Evolutionary conservation across 495 filamentous ascomycete genomes (phyloP).

Genomic region (Penicillium macrosclerotiorum): DNA sequence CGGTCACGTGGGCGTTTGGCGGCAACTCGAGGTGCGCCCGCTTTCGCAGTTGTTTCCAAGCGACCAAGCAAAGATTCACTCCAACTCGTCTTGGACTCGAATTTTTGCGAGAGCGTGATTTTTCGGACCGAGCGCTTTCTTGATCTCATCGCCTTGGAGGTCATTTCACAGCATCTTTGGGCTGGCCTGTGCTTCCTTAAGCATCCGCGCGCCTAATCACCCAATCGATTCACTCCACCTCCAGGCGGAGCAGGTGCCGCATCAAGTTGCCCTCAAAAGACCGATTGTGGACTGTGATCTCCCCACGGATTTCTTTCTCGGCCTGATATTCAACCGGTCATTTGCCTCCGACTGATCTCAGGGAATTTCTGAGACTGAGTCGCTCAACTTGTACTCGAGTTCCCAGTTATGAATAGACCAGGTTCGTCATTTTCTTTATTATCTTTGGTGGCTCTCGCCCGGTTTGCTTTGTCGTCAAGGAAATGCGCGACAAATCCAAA

Average conservation of each 20-base stretch:
- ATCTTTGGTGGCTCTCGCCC: conserved; percentile 7
- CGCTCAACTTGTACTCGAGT: conserved; percentile 1
- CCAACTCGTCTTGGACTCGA: not conserved
- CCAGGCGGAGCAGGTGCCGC: conserved; percentile 36
- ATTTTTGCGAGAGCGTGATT: not conserved
- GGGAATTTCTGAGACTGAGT: conserved; percentile 3
- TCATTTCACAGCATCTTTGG: not conserved
- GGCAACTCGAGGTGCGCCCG: conserved; percentile 7
- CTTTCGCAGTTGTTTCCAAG: not conserved
- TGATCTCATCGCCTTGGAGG: not conserved
- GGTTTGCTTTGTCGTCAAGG: conserved; percentile 8
- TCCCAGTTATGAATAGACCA: conserved; percentile 41
- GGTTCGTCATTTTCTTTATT: conserved; percentile 36
- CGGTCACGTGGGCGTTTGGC: conserved; percentile 20
- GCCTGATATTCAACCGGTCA: conserved; percentile 6
- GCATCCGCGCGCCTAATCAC: conserved; percentile 38
- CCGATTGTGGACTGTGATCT: conserved; percentile 25
- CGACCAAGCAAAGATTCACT: not conserved
- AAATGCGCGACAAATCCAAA: conserved; percentile 1
- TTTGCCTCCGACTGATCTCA: conserved; percentile 10
- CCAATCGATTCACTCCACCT: conserved; percentile 40
- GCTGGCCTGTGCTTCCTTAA: conserved; percentile 25
- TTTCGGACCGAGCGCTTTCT: not conserved
- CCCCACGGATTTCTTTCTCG: conserved; percentile 19
- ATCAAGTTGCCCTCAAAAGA: conserved; percentile 36